These are phyloP conservation scores for Saccharomyces hybrid DNA, from an alignment of 1,139 yeast species.

Conservation along the genomic window DNA sequence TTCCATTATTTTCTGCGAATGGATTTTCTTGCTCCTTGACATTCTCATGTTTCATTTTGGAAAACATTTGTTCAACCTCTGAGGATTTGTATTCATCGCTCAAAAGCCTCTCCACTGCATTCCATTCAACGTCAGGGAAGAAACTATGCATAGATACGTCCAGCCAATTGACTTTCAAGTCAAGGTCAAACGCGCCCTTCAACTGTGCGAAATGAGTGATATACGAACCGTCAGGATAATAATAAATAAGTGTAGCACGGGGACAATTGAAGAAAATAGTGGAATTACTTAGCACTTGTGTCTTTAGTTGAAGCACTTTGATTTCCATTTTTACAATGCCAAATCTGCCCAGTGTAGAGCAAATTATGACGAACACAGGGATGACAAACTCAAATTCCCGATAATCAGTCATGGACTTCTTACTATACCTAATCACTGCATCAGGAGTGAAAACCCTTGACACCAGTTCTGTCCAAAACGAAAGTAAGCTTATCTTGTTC, in stretches of 20 bases:
- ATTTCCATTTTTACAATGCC: slow-evolving; percentile 52
- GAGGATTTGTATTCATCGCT: slow-evolving; percentile 20
- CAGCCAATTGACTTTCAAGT: slow-evolving; percentile 61
- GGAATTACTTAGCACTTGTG: slow-evolving; percentile 61
- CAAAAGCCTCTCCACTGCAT: slow-evolving; percentile 31
- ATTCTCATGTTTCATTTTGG: slow-evolving; percentile 2
- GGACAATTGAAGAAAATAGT: slow-evolving; percentile 56
- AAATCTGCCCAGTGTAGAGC: slow-evolving; percentile 46
- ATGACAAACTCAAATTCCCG: slow-evolving; percentile 59
- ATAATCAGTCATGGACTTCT: slow-evolving; percentile 40
- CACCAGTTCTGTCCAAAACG: slow-evolving; percentile 42
- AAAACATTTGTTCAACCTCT: slow-evolving; percentile 12
- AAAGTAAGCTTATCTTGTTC: slow-evolving; percentile 34
- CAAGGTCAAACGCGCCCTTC: slow-evolving; percentile 53
- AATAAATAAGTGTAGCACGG: slow-evolving; percentile 46
- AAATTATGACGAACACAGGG: slow-evolving; percentile 60
- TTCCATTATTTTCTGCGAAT: slow-evolving; percentile 2
- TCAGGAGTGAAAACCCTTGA: slow-evolving; percentile 44
- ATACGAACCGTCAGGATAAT: slow-evolving; percentile 62
- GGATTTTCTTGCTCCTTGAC: background rate
- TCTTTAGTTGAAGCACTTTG: slow-evolving; percentile 55
- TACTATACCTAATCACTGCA: slow-evolving; percentile 40
- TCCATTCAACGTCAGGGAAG: slow-evolving; percentile 42
- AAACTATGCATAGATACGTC: slow-evolving; percentile 49
- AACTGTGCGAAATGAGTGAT: slow-evolving; percentile 54